Conservation (phyloP, 176 grass and related monocot genomes). For the Aegilops speltoides region DNA sequence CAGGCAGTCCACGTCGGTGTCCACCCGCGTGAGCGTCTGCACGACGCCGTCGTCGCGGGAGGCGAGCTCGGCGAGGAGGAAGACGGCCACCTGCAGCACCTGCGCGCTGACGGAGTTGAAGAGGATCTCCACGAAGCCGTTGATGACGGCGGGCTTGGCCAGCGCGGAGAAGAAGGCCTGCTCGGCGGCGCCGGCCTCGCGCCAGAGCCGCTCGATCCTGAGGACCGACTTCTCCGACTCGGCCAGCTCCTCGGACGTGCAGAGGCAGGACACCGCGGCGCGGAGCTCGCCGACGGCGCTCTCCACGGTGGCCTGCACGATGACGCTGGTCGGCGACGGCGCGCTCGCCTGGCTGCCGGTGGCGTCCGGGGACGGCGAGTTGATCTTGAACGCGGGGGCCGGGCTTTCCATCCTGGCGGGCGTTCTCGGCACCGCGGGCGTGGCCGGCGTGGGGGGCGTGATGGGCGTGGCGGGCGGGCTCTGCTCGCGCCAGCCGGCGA, state of each 20-base stretch:
- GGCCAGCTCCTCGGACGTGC: conserved; percentile 57
- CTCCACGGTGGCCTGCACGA: conserved; percentile 48
- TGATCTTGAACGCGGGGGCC: conserved; percentile 13
- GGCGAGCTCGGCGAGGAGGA: conserved; percentile 58
- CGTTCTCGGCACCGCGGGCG: background rate
- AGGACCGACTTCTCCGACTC: conserved; percentile 54
- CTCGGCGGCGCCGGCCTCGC: conserved; percentile 28
- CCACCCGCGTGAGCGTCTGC: conserved; percentile 62
- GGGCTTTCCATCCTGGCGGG: conserved; percentile 15
- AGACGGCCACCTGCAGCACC: conserved; percentile 45
- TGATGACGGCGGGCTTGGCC: conserved; percentile 49
- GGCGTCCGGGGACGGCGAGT: conserved; percentile 34
- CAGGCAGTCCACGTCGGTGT: conserved; percentile 68
- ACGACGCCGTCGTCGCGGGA: conserved; percentile 49
- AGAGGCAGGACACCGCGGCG: conserved; percentile 57
- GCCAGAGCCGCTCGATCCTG: conserved; percentile 53
- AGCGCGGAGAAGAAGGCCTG: conserved; percentile 21
- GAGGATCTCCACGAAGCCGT: conserved; percentile 71
- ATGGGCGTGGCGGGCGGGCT: conserved; percentile 26
- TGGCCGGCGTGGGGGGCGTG: background rate
- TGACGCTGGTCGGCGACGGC: conserved; percentile 56
- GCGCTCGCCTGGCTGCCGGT: conserved; percentile 26
- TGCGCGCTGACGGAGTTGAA: conserved; percentile 58
- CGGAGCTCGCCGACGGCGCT: conserved; percentile 43
- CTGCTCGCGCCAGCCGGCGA: conserved; percentile 51